phyloP scores from a whole-genome alignment of 352 stramenopile species.

The Hyphochytrium catenoides region DNA sequence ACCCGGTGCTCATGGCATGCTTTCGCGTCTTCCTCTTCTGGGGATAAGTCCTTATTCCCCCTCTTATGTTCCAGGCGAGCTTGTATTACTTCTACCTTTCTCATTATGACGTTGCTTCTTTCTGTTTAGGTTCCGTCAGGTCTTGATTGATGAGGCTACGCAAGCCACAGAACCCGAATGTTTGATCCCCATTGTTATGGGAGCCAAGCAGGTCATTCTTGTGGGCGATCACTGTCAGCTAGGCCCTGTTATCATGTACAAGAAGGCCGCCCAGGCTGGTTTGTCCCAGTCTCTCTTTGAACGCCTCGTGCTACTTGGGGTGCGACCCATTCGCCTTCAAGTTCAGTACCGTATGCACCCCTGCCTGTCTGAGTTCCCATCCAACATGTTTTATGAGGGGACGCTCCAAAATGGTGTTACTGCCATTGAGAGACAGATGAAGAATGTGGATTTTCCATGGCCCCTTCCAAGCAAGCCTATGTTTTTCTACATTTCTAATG shows the following conservation, averaged over 20 bases:
- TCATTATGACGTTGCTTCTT: too few relatives aligned
- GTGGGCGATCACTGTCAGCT: slow-evolving; percentile 97
- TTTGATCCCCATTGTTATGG: slow-evolving; percentile 95
- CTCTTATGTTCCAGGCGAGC: too few relatives aligned
- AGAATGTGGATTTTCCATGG: slow-evolving; percentile 85
- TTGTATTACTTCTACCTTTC: too few relatives aligned
- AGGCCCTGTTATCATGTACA: slow-evolving; percentile 94
- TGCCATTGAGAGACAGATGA: slow-evolving; percentile 68
- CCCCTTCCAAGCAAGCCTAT: slow-evolving; percentile 89
- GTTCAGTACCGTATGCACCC: slow-evolving; percentile 99
- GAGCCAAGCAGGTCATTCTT: slow-evolving; percentile 95
- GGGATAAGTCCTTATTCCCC: too few relatives aligned
- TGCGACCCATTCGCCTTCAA: slow-evolving; percentile 85
- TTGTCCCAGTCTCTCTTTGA: slow-evolving; percentile 96
- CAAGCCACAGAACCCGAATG: slow-evolving; percentile 97
- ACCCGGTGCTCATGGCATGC: too few relatives aligned
- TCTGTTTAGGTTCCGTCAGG: slow-evolving; percentile 92
- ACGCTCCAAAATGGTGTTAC: slow-evolving; percentile 95
- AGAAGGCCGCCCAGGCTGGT: slow-evolving; percentile 87
- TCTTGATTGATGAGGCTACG: slow-evolving; percentile 98
- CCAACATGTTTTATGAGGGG: slow-evolving; percentile 96
- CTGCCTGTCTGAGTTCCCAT: slow-evolving; percentile 94
- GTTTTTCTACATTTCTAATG: slow-evolving; percentile 88
- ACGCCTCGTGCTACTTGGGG: slow-evolving; percentile 78
- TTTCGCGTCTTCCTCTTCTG: too few relatives aligned